A percentile compares a stretch with the other conserved stretches of the same genome.
These are phyloP conservation scores for Boeremia exigua DNA, from an alignment of 2,329 filamentous ascomycete genomes.

Conservation along the genomic window DNA sequence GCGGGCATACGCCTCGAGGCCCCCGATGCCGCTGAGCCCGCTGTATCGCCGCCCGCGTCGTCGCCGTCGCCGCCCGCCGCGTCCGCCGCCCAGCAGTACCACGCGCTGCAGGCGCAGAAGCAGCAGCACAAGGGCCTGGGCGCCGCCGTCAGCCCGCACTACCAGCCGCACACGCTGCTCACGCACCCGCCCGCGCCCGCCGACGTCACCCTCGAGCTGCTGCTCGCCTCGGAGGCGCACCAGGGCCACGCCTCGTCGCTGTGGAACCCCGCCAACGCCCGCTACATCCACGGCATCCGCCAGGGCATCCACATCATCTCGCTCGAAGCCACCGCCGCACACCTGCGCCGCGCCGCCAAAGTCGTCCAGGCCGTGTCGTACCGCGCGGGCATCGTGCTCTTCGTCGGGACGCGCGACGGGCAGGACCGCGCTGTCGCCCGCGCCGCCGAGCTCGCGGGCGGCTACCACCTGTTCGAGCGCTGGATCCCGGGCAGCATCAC, in stretches of 20 bases:
- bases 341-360: constrained; percentile 90
- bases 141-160: constrained; percentile 56
- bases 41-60: neutral
- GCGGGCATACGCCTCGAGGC: constrained; percentile 6
- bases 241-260: constrained; percentile 88
- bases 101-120: constrained; percentile 51
- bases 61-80: constrained; percentile 12
- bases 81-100: constrained; percentile 50
- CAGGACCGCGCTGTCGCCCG: constrained; percentile 82
- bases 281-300: constrained; percentile 91
- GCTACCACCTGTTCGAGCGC: constrained; percentile 87
- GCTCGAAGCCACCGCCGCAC: constrained; percentile 84
- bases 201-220: constrained; percentile 87
- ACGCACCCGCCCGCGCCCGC: constrained; percentile 75
- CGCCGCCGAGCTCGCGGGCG: constrained; percentile 77
- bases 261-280: constrained; percentile 93
- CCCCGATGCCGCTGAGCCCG: neutral
- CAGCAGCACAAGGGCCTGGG: constrained; percentile 48
- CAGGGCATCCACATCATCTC: constrained; percentile 92
- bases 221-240: constrained; percentile 59
- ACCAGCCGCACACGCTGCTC: constrained; percentile 71
- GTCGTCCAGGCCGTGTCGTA: constrained; percentile 87
- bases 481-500: constrained; percentile 94
- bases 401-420: constrained; percentile 84
- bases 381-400: constrained; percentile 83